phyloP scores from a whole-genome alignment of 2,329 filamentous ascomycete species.

The Neofusicoccum umdonicola region DNA sequence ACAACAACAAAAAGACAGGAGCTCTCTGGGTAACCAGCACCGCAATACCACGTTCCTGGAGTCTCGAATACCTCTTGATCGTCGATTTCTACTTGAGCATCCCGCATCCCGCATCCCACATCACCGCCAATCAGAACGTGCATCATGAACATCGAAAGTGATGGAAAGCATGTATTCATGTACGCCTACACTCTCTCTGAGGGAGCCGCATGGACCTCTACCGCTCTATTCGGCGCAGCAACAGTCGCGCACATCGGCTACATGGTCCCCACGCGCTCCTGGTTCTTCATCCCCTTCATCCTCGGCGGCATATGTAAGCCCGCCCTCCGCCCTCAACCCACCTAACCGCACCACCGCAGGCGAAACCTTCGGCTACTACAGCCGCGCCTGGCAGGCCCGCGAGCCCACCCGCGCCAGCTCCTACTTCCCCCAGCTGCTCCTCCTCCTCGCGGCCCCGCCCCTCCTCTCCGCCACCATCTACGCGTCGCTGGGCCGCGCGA shows the following conservation, averaged over 20 bases:
- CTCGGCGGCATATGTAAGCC: conserved; percentile 50
- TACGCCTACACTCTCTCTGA: no score
- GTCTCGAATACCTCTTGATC: no score
- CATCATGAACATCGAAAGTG: neutral
- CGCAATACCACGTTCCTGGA: no score
- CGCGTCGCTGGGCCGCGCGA: conserved; percentile 43
- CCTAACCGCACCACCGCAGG: conserved; percentile 32
- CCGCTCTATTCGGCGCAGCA: conserved; percentile 27
- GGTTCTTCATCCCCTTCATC: conserved; percentile 53
- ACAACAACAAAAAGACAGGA: no score
- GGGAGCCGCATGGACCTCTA: conserved; percentile 28
- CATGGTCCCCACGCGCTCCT: conserved; percentile 41
- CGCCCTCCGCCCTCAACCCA: conserved; percentile 19
- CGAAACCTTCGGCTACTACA: conserved; percentile 52
- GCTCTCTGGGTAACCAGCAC: no score
- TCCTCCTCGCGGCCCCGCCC: conserved; percentile 46
- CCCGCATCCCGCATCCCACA: no score
- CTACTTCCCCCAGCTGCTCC: conserved; percentile 45
- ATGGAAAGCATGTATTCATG: no score
- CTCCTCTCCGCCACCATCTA: conserved; percentile 48
- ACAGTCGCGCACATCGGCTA: conserved; percentile 38
- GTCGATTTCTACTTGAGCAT: neutral
- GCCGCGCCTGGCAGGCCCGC: conserved; percentile 30
- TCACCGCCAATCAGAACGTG: no score
- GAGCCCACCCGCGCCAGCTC: conserved; percentile 32